Evolutionary conservation across 768 basidiomycete genomes (phyloP).

Genomic region (Candolleomyces aberdarensis): DNA sequence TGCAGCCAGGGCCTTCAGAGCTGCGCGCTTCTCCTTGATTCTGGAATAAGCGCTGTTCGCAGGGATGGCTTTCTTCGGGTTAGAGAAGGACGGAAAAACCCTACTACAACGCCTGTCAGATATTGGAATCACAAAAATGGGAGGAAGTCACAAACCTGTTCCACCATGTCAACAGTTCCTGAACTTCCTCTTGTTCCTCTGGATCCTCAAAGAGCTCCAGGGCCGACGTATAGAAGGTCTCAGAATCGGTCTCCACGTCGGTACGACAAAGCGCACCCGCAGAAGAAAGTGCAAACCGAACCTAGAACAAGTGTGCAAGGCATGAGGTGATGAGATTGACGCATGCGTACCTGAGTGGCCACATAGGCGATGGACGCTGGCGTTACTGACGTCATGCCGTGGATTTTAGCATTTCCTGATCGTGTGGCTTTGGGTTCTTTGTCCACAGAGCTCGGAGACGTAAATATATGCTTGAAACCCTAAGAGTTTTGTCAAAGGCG

Average conservation of each 20-base stretch:
- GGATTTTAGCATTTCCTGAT: slow-evolving; percentile 13
- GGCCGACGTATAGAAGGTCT: background rate
- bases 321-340: background rate
- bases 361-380: too few species aligned
- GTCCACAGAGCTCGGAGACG: slow-evolving; percentile 5
- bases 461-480: slow-evolving; percentile 11
- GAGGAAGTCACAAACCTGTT: background rate
- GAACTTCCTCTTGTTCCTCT: background rate
- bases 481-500: background rate
- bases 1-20: background rate
- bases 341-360: slow-evolving; percentile 10
- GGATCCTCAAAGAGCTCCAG: too few species aligned
- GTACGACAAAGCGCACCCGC: background rate
- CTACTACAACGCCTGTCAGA: background rate
- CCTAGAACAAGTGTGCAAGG: background rate
- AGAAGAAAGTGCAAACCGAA: background rate
- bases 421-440: slow-evolving; percentile 10
- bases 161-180: background rate
- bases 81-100: background rate
- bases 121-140: background rate
- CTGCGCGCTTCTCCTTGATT: background rate
- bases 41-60: background rate
- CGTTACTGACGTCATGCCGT: slow-evolving; percentile 12
- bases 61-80: background rate
- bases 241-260: background rate